These are phyloP conservation scores for Amanita rimosa DNA, from an alignment of 768 basidiomycete genomes.

Conservation along the genomic window DNA sequence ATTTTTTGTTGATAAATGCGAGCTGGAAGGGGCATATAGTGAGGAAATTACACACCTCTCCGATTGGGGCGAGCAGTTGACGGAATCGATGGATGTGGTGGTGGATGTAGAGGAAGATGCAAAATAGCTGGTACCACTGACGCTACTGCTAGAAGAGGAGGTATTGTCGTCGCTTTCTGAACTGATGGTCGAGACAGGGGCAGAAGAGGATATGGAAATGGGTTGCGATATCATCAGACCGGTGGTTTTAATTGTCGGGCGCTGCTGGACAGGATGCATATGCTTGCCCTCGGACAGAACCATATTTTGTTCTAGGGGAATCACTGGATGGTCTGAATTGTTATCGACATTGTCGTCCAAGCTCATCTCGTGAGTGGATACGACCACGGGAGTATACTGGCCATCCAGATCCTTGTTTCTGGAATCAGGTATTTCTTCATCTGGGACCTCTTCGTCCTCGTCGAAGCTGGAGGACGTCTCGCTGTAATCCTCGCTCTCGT, in stretches of 20 bases:
- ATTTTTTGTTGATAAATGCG: not conserved
- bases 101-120: not conserved
- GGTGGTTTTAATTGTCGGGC: conserved; percentile 12
- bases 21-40: not conserved
- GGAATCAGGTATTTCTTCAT: conserved; percentile 13
- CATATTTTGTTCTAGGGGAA: conserved; percentile 17
- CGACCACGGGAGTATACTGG: conserved; percentile 2
- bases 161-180: not conserved
- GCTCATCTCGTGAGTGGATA: conserved; percentile 7
- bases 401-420: conserved; percentile 10
- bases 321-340: conserved; percentile 8
- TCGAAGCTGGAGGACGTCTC: conserved; percentile 12
- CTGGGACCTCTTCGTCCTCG: conserved; percentile 18
- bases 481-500: conserved; percentile 15
- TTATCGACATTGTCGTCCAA: conserved; percentile 12
- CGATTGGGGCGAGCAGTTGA: not conserved
- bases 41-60: not conserved
- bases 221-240: conserved; percentile 3
- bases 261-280: conserved; percentile 45
- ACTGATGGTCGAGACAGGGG: not conserved
- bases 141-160: not conserved
- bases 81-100: not conserved
- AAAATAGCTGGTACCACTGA: not conserved
- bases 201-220: conserved; percentile 7
- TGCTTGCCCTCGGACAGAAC: conserved; percentile 24